Percentiles rank a stretch among this genome's conserved stretches.
Evolutionary conservation across 192 early-diverging fungal genomes (phyloP).

Genomic region (Podila epicladia): DNA sequence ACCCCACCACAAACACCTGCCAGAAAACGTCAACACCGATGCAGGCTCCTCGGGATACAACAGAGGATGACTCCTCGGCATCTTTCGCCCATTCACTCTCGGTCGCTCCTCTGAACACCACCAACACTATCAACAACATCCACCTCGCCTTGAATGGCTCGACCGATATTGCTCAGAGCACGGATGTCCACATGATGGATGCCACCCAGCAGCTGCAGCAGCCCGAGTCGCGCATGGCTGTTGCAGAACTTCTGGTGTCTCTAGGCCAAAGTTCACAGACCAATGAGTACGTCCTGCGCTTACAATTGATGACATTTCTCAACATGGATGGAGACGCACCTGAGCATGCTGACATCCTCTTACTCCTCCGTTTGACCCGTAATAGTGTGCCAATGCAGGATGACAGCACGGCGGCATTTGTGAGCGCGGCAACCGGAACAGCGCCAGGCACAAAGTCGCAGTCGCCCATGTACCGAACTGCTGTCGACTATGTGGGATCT

Average conservation of each 20-base stretch:
- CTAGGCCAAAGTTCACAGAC: neutral
- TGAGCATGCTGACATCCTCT: neutral
- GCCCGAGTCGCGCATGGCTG: conserved; percentile 8
- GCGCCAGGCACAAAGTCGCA: neutral
- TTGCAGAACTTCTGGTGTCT: conserved; percentile 4
- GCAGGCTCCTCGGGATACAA: conserved; percentile 44
- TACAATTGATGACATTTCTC: neutral
- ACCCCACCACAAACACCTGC: neutral
- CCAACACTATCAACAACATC: conserved; percentile 29
- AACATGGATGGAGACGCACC: no score
- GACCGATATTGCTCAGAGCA: neutral
- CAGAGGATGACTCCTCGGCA: conserved; percentile 36
- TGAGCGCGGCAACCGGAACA: conserved; percentile 21
- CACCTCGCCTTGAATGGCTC: conserved; percentile 17
- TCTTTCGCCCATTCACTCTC: conserved; percentile 49
- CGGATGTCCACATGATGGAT: conserved; percentile 26
- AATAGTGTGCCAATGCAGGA: conserved; percentile 6
- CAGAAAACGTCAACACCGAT: conserved; percentile 10
- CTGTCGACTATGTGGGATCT: neutral
- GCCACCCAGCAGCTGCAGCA: conserved; percentile 15
- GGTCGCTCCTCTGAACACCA: conserved; percentile 32
- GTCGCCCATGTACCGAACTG: conserved; percentile 9
- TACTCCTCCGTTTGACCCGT: neutral
- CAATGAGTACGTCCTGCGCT: neutral
- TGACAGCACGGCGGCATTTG: conserved; percentile 14